Evolutionary conservation across 192 early-diverging fungal species (phyloP).

Genomic region (Linderina pennispora): DNA sequence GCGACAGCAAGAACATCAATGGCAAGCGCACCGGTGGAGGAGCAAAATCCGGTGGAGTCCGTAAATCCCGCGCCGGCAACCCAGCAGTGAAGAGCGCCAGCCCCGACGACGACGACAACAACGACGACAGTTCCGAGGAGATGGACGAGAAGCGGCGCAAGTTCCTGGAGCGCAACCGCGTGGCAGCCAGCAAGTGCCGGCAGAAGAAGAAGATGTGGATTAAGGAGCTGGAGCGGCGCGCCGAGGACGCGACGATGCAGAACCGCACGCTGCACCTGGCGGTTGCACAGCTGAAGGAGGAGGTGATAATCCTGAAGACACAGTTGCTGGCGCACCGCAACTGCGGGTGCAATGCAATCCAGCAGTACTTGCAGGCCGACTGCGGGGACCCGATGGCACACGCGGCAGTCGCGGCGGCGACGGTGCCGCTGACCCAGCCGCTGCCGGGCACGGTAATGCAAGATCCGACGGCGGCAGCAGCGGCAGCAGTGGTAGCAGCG

Average conservation of each 20-base stretch:
- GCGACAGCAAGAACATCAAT: no score
- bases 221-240: slow-evolving; percentile 65
- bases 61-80: slow-evolving; percentile 3
- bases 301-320: slow-evolving; percentile 45
- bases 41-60: no score
- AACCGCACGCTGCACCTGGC: slow-evolving; percentile 39
- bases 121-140: slow-evolving; percentile 37
- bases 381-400: slow-evolving; percentile 5
- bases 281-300: slow-evolving; percentile 42
- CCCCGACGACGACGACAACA: slow-evolving; percentile 4
- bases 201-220: slow-evolving; percentile 93
- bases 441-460: no score
- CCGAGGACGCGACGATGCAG: slow-evolving; percentile 47
- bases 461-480: slow-evolving; percentile 5
- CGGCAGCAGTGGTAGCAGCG: slow-evolving; percentile 15
- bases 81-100: background rate
- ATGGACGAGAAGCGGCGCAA: slow-evolving; percentile 57
- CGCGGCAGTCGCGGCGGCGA: slow-evolving; percentile 15
- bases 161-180: slow-evolving; percentile 84
- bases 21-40: no score
- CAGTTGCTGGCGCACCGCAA: slow-evolving; percentile 48
- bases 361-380: slow-evolving; percentile 45
- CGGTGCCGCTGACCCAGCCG: no score
- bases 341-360: slow-evolving; percentile 47
- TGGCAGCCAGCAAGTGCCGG: slow-evolving; percentile 86